phyloP scores from a whole-genome alignment of 257 asterid genomes.

The Pogostemon cablin region DNA sequence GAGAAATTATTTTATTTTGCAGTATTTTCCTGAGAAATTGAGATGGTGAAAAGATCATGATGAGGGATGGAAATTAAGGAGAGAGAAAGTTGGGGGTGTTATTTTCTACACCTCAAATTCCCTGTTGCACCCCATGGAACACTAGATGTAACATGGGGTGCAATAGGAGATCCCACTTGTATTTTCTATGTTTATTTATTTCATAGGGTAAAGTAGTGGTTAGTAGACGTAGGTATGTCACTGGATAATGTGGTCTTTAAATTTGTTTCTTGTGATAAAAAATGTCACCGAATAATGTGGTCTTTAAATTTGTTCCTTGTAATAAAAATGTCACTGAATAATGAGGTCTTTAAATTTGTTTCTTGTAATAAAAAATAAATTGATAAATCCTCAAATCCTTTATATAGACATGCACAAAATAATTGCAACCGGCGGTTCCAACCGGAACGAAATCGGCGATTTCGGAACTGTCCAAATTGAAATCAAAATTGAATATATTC shows the following conservation, averaged over 20 bases:
- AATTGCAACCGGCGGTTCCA: too few relatives aligned
- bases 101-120: too few relatives aligned
- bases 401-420: too few relatives aligned
- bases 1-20: background rate
- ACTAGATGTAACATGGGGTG: too few relatives aligned
- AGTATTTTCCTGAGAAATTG: conserved; percentile 31
- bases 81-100: background rate
- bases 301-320: background rate
- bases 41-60: conserved; percentile 22
- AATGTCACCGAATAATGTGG: background rate
- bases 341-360: background rate
- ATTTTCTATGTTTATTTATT: background rate
- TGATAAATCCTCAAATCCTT: too few relatives aligned
- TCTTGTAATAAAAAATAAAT: background rate
- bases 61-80: background rate
- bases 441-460: too few relatives aligned
- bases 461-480: too few relatives aligned
- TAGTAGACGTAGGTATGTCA: background rate
- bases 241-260: background rate
- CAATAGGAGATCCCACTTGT: too few relatives aligned
- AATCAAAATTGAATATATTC: too few relatives aligned
- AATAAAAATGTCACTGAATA: background rate
- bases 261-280: background rate
- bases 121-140: too few relatives aligned
- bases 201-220: background rate